Percentiles rank a stretch among this genome's conserved stretches.
Evolutionary conservation across 2,329 filamentous ascomycete species (phyloP).

Genomic region (Sporothrix pseudoabietina): DNA sequence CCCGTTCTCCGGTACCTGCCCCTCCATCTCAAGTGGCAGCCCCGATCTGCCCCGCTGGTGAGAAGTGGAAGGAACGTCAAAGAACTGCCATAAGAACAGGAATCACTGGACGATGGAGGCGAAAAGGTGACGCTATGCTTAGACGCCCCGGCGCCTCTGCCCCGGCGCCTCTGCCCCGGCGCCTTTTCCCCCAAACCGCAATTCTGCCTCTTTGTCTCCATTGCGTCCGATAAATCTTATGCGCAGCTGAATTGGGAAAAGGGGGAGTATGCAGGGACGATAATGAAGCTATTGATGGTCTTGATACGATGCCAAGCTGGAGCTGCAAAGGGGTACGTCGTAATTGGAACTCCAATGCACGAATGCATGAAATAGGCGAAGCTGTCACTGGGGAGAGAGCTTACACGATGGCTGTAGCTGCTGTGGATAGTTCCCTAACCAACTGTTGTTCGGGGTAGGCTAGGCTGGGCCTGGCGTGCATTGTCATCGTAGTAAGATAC

Average conservation of each 20-base stretch:
- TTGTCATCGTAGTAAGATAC: slow-evolving; percentile 14
- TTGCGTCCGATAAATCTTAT: background rate
- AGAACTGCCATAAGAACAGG: slow-evolving; percentile 12
- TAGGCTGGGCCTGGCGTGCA: background rate
- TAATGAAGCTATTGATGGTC: background rate
- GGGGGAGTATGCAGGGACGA: background rate
- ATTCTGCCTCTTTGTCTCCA: background rate
- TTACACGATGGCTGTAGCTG: background rate
- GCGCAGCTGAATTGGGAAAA: background rate
- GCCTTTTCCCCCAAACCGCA: background rate
- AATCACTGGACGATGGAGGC: slow-evolving; percentile 3
- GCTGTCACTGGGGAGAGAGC: background rate
- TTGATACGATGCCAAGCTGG: background rate
- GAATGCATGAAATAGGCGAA: background rate
- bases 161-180: background rate
- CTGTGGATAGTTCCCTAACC: background rate
- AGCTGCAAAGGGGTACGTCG: background rate
- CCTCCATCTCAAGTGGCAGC: slow-evolving; percentile 8
- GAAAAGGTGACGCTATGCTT: background rate
- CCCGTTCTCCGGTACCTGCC: background rate
- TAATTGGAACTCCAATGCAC: background rate
- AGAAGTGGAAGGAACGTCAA: slow-evolving; percentile 21
- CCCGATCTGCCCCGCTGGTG: slow-evolving; percentile 13
- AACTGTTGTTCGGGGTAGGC: background rate
- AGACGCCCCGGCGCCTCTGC: background rate